Base-by-base conservation (phyloP, 371 early-diverging fungal genomes). In the Mucor mucedo region DNA sequence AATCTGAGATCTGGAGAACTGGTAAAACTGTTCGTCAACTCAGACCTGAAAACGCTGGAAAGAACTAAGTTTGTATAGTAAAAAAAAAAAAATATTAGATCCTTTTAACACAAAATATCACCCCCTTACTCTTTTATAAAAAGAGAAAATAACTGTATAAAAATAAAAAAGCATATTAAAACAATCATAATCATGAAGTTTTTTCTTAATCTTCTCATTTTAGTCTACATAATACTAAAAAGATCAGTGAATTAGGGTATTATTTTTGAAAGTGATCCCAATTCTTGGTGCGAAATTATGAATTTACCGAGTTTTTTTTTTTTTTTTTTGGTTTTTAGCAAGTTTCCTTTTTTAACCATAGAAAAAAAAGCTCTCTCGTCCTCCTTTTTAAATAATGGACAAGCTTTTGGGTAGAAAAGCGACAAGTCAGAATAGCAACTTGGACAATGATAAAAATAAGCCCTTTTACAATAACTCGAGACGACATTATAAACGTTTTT, bases 21-120 rank as follows among this genome's bases (percentile, higher is more conserved):
- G 98, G 98, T 69, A 86, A 86, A 75, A 91, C 95, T 62, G 98
- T 97, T 69, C 87, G 98, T 68, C 79, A 84, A 78, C 84, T 95
- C 54, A 82, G 95, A 57, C 95, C 95, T 40, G 95, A 95, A 83
- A 85, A 86, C 73, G 73, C 66, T 63, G 76, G 76, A 65, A 75
- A 80, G 63, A 62, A 66, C 58, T 68, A 66, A 52, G 33, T 48
- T 28, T 30, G 10, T 9, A 47, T 28, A 39, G 33, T 8, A 47
- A 47, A 47, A 29, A 27, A 30, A 45, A 10, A 45, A 57, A 45
- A 44, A 41, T 41, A 42, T 29, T 44, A 30, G 42, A 40, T 30
- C 33, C 29, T 30, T 58, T 44, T 44, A 33, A 49, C 5, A 50
- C 16, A 50, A 29, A 39, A 50, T 50, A 50, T 50, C 39, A 59